Evolutionary conservation across 345 rosid genomes (phyloP), one percentile per base, ranked within the genome.

Genomic region (Aethionema arabicum): DNA sequence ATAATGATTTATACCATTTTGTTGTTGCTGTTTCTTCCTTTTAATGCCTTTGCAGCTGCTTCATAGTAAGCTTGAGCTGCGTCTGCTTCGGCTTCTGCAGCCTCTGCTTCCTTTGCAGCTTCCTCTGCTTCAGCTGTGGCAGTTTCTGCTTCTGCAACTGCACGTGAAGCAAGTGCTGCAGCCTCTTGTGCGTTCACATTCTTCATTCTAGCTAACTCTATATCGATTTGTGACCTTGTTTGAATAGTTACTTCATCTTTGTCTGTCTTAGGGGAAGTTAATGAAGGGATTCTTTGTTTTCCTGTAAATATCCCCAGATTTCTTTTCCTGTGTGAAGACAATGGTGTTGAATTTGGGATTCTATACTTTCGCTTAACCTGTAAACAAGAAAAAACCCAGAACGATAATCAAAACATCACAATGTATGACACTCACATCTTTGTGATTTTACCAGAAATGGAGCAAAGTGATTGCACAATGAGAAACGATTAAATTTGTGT

Each of bases 41-140:
- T 83, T 52, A 82, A 55, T 8, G 95, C 80, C 81, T 87, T 90
- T 77, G 69, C 37, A 27, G 96, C 90, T 61, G 90, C 97, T 55
- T 87, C 96, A 27, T 87, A 92, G 67, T 83, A 85, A 76, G 95
- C 97, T 71, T 83, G 83, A 52, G 97, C 99, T 39, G 80, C 95
- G 70, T 86, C 97, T 13, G 96, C 99, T 62, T 87, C 86, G 11
- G 96, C 97, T 74, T 95, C 99, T 8, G 97, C 96, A 53, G 74
- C 84, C 67, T 93, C 96, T 5, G 99, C 97, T 67, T 90, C 99
- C 64, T 82, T 90, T 8, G 87, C 90, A 70, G 99, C 99, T 79
- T 82, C 92, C 67, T 93, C 97, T 55, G 99, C 99, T 65, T 75
- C 96, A 3, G 88, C 90, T 52, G 87, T 83, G 29, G 95, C 95